Evolutionary conservation across 495 filamentous ascomycete species (phyloP).

Genomic region (Penicillium waksmanii): DNA sequence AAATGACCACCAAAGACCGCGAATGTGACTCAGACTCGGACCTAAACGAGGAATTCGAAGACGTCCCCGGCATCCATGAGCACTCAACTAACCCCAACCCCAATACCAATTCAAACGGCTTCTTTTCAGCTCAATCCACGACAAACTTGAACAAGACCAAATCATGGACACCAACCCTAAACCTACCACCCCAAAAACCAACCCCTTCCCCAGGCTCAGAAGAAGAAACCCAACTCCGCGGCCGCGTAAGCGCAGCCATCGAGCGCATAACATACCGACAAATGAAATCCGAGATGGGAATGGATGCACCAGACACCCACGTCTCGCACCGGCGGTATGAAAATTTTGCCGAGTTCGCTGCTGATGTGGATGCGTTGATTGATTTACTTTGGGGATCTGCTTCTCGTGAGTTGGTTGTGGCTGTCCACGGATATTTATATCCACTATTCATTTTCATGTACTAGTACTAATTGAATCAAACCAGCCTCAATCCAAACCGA

Average conservation of each 20-base stretch:
- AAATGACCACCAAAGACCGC: not conserved
- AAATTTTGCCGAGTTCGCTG: constrained; percentile 66
- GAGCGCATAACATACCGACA: constrained; percentile 30
- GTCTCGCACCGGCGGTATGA: constrained; percentile 67
- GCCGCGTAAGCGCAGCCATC: constrained; percentile 19
- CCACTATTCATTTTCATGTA: no score
- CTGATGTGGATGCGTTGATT: constrained; percentile 70
- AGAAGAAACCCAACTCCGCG: constrained; percentile 65
- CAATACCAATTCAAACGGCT: not conserved
- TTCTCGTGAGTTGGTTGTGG: constrained; percentile 84
- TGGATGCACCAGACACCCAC: constrained; percentile 42
- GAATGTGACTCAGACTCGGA: constrained; percentile 25
- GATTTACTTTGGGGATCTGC: constrained; percentile 83
- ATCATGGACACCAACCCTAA: constrained; percentile 20
- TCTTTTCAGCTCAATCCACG: not conserved
- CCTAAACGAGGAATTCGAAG: constrained; percentile 28
- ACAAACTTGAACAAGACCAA: not conserved
- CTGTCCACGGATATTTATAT: no score
- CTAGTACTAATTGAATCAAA: no score
- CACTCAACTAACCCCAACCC: not conserved
- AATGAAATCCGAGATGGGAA: constrained; percentile 67
- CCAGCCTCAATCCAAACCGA: constrained; percentile 86
- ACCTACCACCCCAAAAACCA: constrained; percentile 39
- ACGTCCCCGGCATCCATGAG: constrained; percentile 19
- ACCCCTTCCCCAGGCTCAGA: constrained; percentile 69